Conservation (phyloP, 805 yeast genomes). For the Alloascoidea hylecoeti region DNA sequence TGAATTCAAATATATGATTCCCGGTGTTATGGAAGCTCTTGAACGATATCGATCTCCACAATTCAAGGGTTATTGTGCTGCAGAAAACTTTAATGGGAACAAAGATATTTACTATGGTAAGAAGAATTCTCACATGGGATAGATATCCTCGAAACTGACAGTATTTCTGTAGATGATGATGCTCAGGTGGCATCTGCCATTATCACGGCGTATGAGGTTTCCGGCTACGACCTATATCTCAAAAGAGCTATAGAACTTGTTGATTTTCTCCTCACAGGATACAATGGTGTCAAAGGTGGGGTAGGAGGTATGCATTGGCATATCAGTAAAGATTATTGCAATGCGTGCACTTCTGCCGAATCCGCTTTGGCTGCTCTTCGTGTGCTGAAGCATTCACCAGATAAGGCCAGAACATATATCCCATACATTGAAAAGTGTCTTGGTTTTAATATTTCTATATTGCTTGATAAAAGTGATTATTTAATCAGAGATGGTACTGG, state of each 20-base stretch:
- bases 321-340: conserved; percentile 38
- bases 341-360: conserved; percentile 57
- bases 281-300: conserved; percentile 46
- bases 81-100: conserved; percentile 43
- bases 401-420: too few relatives aligned
- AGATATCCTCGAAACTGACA: too few relatives aligned
- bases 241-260: conserved; percentile 44
- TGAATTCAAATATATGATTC: conserved; percentile 37
- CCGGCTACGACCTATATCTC: conserved; percentile 36
- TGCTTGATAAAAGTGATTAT: too few relatives aligned
- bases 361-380: conserved; percentile 48
- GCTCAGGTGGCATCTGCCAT: conserved; percentile 60
- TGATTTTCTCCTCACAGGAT: conserved; percentile 51
- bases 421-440: too few relatives aligned
- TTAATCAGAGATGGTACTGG: too few relatives aligned
- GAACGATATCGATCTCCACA: conserved; percentile 35
- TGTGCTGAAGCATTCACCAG: too few relatives aligned
- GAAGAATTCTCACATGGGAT: too few relatives aligned
- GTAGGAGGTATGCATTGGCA: conserved; percentile 67
- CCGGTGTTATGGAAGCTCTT: conserved; percentile 34
- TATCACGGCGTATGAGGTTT: conserved; percentile 54
- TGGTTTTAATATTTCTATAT: too few relatives aligned
- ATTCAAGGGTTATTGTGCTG: conserved; percentile 48
- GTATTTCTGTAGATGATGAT: too few relatives aligned
- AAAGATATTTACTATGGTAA: conserved; percentile 51